Conservation (phyloP, 345 rosid species). For the Eucalyptus microcorys region DNA sequence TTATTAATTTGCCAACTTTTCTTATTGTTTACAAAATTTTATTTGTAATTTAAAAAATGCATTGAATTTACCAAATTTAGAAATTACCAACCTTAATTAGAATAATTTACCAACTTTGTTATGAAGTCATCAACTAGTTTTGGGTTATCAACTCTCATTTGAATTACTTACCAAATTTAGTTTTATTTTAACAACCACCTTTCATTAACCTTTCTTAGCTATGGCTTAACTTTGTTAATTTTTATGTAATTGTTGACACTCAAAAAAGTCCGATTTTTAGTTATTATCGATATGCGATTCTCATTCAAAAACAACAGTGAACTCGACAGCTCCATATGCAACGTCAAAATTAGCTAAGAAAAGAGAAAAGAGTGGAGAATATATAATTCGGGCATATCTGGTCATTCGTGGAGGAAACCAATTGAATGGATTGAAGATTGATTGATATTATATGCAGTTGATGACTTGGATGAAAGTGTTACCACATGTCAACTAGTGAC, state of each 20-base stretch:
- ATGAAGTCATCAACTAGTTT: not conserved
- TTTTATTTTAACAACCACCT: not conserved
- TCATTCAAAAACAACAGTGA: no score
- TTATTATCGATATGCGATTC: no score
- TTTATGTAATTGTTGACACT: not conserved
- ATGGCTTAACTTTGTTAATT: not conserved
- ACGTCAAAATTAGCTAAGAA: rapidly evolving
- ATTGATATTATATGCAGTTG: no score
- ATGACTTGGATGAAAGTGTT: no score
- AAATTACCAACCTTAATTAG: not conserved
- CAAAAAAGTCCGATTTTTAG: no score
- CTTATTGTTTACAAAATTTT: not conserved
- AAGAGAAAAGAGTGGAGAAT: no score
- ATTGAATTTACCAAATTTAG: not conserved
- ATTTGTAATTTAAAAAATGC: not conserved
- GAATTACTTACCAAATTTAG: not conserved
- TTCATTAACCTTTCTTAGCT: not conserved
- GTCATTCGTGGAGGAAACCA: no score
- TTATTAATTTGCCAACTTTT: not conserved
- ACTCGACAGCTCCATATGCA: no score
- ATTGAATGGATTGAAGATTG: no score
- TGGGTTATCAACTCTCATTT: not conserved
- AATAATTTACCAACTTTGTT: not conserved
- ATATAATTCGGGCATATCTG: no score
- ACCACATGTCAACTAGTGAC: no score